phyloP scores from a whole-genome alignment of 441 rosid species.

The Brassica balearica region DNA sequence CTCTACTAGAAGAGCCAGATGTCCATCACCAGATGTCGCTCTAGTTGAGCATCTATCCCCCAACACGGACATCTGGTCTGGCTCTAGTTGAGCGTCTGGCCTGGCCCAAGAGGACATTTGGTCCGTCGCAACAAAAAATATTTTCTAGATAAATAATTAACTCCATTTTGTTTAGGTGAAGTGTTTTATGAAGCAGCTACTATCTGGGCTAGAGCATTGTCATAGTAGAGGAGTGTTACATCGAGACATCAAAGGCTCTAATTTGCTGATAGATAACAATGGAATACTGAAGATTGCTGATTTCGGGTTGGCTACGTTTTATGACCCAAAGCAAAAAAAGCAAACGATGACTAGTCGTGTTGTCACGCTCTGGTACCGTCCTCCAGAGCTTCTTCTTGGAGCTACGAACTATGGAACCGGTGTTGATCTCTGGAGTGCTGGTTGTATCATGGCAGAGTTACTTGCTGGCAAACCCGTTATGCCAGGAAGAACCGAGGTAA shows the following conservation, averaged over 20 bases:
- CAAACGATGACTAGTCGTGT: slow-evolving; percentile 89
- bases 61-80: not conserved
- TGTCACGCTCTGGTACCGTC: slow-evolving; percentile 94
- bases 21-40: not conserved
- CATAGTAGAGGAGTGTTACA: slow-evolving; percentile 83
- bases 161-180: slow-evolving; percentile 54
- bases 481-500: slow-evolving; percentile 94
- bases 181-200: slow-evolving; percentile 84
- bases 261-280: slow-evolving; percentile 76
- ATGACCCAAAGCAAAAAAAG: slow-evolving; percentile 63
- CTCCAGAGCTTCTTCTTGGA: slow-evolving; percentile 95
- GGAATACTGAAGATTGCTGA: slow-evolving; percentile 89
- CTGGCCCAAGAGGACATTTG: too few species aligned
- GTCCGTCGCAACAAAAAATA: not conserved
- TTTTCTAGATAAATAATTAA: not conserved
- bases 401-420: slow-evolving; percentile 73
- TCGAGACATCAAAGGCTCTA: slow-evolving; percentile 93
- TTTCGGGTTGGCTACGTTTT: slow-evolving; percentile 89
- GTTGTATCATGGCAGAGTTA: slow-evolving; percentile 94
- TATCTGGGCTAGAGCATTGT: slow-evolving; percentile 90
- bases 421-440: slow-evolving; percentile 97
- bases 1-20: not conserved
- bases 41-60: not conserved
- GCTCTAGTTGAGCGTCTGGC: not conserved
- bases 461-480: slow-evolving; percentile 89